A percentile compares a stretch with the other conserved stretches of the same genome.
Evolutionary conservation across 495 filamentous ascomycete genomes (phyloP).

Genomic region (Collariella sp.): DNA sequence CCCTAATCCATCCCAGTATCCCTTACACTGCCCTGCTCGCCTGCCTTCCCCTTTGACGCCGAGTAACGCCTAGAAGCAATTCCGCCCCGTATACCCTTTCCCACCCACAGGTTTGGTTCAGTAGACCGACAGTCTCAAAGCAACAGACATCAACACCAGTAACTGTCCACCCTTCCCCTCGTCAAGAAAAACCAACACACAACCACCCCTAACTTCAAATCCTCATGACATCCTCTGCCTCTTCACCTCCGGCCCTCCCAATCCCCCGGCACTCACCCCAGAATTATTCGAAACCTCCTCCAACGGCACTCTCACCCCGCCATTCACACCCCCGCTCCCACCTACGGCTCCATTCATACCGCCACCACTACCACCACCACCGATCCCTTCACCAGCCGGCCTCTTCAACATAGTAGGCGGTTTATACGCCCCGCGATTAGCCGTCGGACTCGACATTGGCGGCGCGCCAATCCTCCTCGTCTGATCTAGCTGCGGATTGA

Average conservation of each 20-base stretch:
- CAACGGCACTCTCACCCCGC: conserved; percentile 25
- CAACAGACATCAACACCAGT: neutral
- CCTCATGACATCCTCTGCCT: conserved; percentile 33
- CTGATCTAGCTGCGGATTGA: conserved; percentile 63
- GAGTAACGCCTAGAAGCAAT: neutral
- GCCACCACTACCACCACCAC: neutral
- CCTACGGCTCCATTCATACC: too few species aligned
- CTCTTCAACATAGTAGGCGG: conserved; percentile 50
- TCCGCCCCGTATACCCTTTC: neutral
- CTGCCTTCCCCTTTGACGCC: neutral
- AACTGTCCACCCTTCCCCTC: neutral
- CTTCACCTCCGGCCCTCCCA: conserved; percentile 28
- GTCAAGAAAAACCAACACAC: neutral
- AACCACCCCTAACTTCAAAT: neutral
- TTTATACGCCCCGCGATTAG: conserved; percentile 51
- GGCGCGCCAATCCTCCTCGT: conserved; percentile 69
- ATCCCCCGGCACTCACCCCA: neutral
- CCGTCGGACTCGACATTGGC: conserved; percentile 45
- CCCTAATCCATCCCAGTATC: too few species aligned
- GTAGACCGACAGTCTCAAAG: neutral
- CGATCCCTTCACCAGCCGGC: conserved; percentile 15
- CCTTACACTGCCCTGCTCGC: too few species aligned
- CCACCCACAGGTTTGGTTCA: neutral
- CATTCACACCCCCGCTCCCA: neutral
- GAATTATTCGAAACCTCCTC: conserved; percentile 33